Percentiles rank a stretch among this genome's conserved stretches.
Conservation (phyloP, 2,329 filamentous ascomycete genomes). For the Aspergillus caelatus region DNA sequence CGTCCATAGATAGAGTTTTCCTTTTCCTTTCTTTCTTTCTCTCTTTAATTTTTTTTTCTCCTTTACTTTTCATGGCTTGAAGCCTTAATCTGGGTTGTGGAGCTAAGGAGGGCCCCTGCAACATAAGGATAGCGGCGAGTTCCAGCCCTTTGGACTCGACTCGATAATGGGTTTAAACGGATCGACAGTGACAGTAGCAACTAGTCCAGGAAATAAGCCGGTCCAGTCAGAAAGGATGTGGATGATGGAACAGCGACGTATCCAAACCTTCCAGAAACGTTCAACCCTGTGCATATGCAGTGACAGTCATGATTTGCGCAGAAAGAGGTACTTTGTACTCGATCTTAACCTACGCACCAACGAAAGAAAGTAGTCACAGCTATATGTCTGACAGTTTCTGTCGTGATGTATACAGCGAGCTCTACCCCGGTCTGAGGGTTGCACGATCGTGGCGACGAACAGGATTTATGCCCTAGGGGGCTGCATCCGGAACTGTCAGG, state of each 20-base stretch:
- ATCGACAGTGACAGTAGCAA: conserved; percentile 14
- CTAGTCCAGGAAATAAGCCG: conserved; percentile 10
- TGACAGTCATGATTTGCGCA: conserved; percentile 3
- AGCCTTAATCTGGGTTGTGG: not conserved
- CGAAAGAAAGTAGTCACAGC: not conserved
- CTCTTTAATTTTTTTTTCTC: not conserved
- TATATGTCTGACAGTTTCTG: not conserved
- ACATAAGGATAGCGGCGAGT: conserved; percentile 4
- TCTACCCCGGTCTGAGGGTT: not conserved
- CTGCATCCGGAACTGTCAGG: conserved; percentile 13
- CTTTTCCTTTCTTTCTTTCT: conserved; percentile 1
- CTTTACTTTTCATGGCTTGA: conserved; percentile 1
- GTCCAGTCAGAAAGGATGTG: conserved; percentile 12
- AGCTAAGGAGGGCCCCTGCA: conserved; percentile 5
- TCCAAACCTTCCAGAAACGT: conserved; percentile 17
- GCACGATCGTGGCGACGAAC: not conserved
- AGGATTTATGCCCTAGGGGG: conserved; percentile 1
- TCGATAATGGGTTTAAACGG: conserved; percentile 6
- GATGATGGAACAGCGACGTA: conserved; percentile 18
- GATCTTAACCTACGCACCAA: no score
- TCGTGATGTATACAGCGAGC: not conserved
- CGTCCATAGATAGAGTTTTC: conserved; percentile 10
- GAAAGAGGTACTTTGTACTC: conserved; percentile 2
- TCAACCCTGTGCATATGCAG: conserved; percentile 6
- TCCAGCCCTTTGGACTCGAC: conserved; percentile 16